These are phyloP conservation scores for Ceratocystiopsis sp. DNA, from an alignment of 2,329 filamentous ascomycete genomes.

Conservation along the genomic window DNA sequence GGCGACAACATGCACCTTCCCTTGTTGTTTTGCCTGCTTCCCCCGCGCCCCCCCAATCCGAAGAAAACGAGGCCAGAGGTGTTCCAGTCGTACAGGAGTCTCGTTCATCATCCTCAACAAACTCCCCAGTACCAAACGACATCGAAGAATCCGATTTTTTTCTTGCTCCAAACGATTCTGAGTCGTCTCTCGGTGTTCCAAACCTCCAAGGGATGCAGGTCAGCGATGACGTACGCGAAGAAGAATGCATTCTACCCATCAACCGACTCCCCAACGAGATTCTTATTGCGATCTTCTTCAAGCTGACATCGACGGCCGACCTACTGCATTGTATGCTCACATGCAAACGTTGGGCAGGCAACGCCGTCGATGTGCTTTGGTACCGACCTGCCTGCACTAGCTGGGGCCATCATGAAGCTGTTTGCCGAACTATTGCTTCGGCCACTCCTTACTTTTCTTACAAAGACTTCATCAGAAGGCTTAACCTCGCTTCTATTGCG, in stretches of 20 bases:
- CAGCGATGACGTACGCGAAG: slow-evolving; percentile 29
- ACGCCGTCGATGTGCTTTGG: slow-evolving; percentile 87
- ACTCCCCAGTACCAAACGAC: slow-evolving; percentile 57
- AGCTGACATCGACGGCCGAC: slow-evolving; percentile 59
- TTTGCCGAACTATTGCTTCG: slow-evolving; percentile 61
- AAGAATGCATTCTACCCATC: slow-evolving; percentile 54
- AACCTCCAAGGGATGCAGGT: slow-evolving; percentile 60
- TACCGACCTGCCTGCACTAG: slow-evolving; percentile 81
- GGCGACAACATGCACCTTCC: slow-evolving; percentile 9
- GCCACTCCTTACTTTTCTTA: slow-evolving; percentile 74
- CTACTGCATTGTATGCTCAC: slow-evolving; percentile 81
- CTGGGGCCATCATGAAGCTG: slow-evolving; percentile 64
- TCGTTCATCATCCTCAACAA: slow-evolving; percentile 49
- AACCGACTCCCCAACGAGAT: slow-evolving; percentile 83
- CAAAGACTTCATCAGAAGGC: slow-evolving; percentile 72
- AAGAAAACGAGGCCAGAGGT: slow-evolving; percentile 16
- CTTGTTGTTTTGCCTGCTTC: slow-evolving; percentile 11
- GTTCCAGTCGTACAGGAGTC: slow-evolving; percentile 25
- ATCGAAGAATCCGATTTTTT: slow-evolving; percentile 93
- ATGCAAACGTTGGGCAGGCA: slow-evolving; percentile 84
- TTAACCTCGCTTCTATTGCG: slow-evolving; percentile 72
- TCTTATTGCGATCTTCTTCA: slow-evolving; percentile 80
- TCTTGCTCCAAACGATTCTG: slow-evolving; percentile 73
- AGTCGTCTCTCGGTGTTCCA: slow-evolving; percentile 74
- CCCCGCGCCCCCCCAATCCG: slow-evolving; percentile 8